Evolutionary conservation across 2,329 filamentous ascomycete species (phyloP), one percentile per base, ranked within the genome.

Genomic region (Aspergillus transmontanensis): DNA sequence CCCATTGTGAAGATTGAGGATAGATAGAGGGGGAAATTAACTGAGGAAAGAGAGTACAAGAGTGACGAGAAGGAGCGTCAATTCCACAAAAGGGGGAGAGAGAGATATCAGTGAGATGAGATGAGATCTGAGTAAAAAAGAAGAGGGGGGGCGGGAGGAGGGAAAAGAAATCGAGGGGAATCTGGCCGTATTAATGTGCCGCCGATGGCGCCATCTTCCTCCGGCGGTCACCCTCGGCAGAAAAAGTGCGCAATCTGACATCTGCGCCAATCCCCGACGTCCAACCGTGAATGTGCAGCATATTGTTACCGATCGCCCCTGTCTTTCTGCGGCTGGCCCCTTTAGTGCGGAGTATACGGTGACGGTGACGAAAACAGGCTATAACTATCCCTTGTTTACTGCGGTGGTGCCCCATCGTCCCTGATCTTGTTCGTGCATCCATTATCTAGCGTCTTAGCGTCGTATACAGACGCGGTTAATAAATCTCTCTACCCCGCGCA

Each of bases 1-100:
- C 81, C 80, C 88, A 90, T 90, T 82, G 77, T 88, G 84, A 80
- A 63, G 61, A 58, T 68, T 65, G 63, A 66, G 55, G 57, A 30
- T 23, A 32, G 16, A 11, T 30, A 16, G 26, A 6, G 6, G 48
- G 23, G 16, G 16, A 2, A n/a, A 51, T 30, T 30, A 51, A 51
- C 11, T 19, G 16, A 51, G 30, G 26, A 30, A 30, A 30, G 14
- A n/a, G 26, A 51, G 26, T 3, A 32, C 2, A 30, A 19, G n/a
- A 28, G 48, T 48, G 45, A 30, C 3, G 23, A 51, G 26, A 30
- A 30, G 3, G 48, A 51, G 26, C n/a, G 48, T 30, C 26, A 51
- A 51, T 19, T 28, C 48, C 26, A 46, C 9, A 51, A 50, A 6
- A 6, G 26, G 63, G 68, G 46, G 61, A 61, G 66, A 48, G 54